Conservation (phyloP, 192 early-diverging fungal species). For the Coemansia sp. region DNA sequence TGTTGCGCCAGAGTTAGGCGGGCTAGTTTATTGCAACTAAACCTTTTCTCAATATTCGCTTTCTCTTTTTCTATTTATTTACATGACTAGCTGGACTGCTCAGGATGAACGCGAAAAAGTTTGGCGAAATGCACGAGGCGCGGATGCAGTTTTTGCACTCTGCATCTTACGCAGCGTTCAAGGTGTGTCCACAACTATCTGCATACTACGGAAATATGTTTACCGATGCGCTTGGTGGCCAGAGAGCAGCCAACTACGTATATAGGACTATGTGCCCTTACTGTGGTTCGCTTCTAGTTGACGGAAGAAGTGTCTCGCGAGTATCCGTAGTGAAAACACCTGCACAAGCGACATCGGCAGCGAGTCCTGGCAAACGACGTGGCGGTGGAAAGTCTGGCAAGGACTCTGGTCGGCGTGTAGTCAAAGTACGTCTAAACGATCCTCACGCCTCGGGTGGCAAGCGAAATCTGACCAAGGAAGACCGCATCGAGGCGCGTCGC, state of each 20-base stretch:
- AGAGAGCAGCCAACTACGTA: slow-evolving; percentile 24
- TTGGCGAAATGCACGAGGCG: slow-evolving; percentile 13
- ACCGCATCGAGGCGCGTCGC: slow-evolving; percentile 10
- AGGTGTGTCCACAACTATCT: slow-evolving; percentile 52
- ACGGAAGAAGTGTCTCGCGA: slow-evolving; percentile 34
- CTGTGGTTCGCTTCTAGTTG: slow-evolving; percentile 49
- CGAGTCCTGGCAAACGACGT: background rate
- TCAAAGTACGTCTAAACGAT: slow-evolving; percentile 24
- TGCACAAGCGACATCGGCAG: background rate
- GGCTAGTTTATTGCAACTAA: background rate
- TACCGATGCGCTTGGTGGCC: slow-evolving; percentile 20
- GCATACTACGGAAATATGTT: slow-evolving; percentile 48
- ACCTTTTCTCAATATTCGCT: slow-evolving; percentile 45
- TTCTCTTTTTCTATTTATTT: background rate
- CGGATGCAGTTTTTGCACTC: slow-evolving; percentile 41
- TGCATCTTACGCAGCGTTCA: slow-evolving; percentile 41
- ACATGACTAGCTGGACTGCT: background rate
- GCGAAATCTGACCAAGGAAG: slow-evolving; percentile 2
- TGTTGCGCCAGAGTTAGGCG: background rate
- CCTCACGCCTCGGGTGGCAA: no score
- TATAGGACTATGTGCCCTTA: slow-evolving; percentile 36
- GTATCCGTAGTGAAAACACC: slow-evolving; percentile 29
- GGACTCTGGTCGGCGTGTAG: slow-evolving; percentile 1
- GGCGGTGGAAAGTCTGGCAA: background rate
- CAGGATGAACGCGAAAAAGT: slow-evolving; percentile 19